phyloP scores from a whole-genome alignment of 1,284 basidiomycete species.

The Pseudozyma sp. region DNA sequence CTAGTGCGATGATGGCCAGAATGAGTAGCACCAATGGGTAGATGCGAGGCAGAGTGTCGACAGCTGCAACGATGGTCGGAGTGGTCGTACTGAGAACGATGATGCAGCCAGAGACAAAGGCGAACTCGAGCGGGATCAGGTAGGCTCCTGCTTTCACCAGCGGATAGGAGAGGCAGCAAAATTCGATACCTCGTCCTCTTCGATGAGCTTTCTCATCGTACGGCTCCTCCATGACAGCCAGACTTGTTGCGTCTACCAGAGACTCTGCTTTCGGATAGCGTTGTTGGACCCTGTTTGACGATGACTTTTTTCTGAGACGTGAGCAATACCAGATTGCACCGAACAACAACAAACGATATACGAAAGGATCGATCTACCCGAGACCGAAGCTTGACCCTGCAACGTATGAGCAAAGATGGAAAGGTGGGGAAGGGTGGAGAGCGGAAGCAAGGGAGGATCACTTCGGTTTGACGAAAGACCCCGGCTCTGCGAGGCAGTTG shows the following conservation, averaged over 20 bases:
- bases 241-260: conserved; percentile 16
- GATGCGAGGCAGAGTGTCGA: conserved; percentile 31
- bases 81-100: conserved; percentile 39
- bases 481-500: too few relatives aligned
- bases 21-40: conserved; percentile 29
- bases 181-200: conserved; percentile 30
- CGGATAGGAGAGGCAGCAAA: conserved; percentile 49
- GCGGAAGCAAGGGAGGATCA: conserved; percentile 3
- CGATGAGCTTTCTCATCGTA: not conserved
- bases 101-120: conserved; percentile 43
- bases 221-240: conserved; percentile 7
- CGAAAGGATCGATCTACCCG: conserved; percentile 24
- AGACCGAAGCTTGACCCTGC: conserved; percentile 18
- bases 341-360: not conserved
- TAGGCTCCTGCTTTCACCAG: conserved; percentile 53
- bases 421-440: conserved; percentile 6
- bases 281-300: not conserved
- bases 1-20: conserved; percentile 26
- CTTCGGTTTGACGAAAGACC: not conserved
- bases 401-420: not conserved
- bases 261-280: conserved; percentile 3
- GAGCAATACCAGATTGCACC: conserved; percentile 37
- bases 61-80: conserved; percentile 44
- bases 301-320: not conserved
- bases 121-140: conserved; percentile 48